Conservation (phyloP, 2,329 filamentous ascomycete species). For the Hirsutella minnesotensis region DNA sequence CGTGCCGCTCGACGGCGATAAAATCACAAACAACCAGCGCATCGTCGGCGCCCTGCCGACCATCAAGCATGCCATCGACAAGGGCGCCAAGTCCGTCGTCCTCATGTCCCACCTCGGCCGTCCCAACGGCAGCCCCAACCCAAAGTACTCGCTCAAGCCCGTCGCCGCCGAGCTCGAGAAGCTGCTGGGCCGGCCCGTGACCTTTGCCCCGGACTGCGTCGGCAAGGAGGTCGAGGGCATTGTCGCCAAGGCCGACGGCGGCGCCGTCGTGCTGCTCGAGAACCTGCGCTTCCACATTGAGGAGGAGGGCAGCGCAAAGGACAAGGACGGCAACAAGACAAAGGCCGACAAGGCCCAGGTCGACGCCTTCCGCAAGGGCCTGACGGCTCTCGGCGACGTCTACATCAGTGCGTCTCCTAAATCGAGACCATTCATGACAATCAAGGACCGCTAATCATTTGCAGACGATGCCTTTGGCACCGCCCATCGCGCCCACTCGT, state of each 20-base stretch:
- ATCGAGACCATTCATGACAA: no score
- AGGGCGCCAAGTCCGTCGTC: conserved; percentile 84
- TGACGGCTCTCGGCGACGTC: conserved; percentile 89
- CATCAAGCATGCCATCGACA: conserved; percentile 85
- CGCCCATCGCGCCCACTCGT: conserved; percentile 95
- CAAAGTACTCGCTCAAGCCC: conserved; percentile 91
- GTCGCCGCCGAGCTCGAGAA: conserved; percentile 88
- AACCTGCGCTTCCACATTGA: conserved; percentile 97
- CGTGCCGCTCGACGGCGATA: conserved; percentile 84
- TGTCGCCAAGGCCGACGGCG: conserved; percentile 70
- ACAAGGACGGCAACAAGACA: conserved; percentile 88
- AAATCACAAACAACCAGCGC: conserved; percentile 96
- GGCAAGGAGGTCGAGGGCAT: conserved; percentile 82
- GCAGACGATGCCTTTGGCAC: conserved; percentile 96
- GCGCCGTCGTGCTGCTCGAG: conserved; percentile 83
- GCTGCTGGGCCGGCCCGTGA: conserved; percentile 72
- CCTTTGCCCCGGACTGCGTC: conserved; percentile 82
- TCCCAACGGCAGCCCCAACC: conserved; percentile 77
- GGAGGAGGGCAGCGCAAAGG: conserved; percentile 94
- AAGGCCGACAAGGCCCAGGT: conserved; percentile 95
- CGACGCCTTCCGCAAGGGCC: conserved; percentile 83
- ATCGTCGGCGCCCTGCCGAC: conserved; percentile 92
- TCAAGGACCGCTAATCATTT: conserved; percentile 11
- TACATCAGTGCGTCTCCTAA: conserved; percentile 71
- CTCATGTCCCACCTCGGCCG: conserved; percentile 98